Base-by-base conservation (phyloP, 108 stramenopile genomes). In the Skeletonema grethae region DNA sequence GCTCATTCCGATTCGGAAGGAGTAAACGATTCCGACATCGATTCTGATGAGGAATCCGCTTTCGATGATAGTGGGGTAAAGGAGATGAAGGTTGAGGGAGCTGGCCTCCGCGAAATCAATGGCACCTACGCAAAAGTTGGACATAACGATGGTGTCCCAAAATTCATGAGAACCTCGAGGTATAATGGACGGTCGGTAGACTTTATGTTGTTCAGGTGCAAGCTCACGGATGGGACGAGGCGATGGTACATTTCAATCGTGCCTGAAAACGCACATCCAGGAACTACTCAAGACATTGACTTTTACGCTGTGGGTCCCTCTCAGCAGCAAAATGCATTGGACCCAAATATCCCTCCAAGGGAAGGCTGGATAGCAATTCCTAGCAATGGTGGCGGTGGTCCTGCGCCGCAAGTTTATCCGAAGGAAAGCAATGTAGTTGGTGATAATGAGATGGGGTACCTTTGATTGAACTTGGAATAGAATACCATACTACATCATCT, bases 181-280 rank as follows among this genome's bases (percentile, higher is more conserved):
- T 87, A 67, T 36, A 61, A 89, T 22, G 91, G 85, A 2, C 18
- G 57, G 28, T 43, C 71, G 18, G 79, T 69, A 55, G 73, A 69
- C 15, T 80, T 80, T 57, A 61, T 59, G 43, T 39, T 80, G 11
- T 97, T 92, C 77, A 87, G 90, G 55, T 97, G 96, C 82, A 76
- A 82, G 61, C 86, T 97, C 8, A 91, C 88, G 72, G 89, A 93
- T 67, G 87, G 87, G 28, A 90, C 92, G 9, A 83, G 78, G 67
- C 86, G 89, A 69, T 97, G 96, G 96, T 97, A 92, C 69, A 95
- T 97, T 53, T 95, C 94, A 12, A 87, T 97, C 45, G 93, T 95
- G 12, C 96, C 94, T 0, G 41, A 58, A 25, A 72, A 69, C 28
- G 65, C 61, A 22, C 68, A 74, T 22, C 96, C 96, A 11, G 96